Conservation (phyloP, 176 grass and related monocot genomes). For the Avena atlantica region DNA sequence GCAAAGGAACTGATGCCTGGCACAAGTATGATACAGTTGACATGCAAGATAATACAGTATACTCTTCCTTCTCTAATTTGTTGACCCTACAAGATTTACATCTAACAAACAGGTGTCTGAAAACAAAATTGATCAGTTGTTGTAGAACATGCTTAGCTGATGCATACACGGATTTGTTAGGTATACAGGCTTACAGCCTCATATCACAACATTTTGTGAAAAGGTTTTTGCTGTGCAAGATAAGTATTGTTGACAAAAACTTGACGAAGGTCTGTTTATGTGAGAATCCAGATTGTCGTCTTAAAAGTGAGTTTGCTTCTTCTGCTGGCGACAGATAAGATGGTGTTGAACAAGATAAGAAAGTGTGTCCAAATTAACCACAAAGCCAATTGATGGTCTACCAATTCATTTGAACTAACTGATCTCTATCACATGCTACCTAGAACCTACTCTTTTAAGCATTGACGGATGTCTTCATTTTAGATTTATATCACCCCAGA, state of each 20-base stretch:
- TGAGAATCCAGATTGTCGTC: background rate
- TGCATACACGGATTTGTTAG: conserved; percentile 1
- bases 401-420: background rate
- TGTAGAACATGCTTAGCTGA: background rate
- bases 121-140: background rate
- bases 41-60: background rate
- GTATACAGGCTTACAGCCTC: background rate
- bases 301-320: background rate
- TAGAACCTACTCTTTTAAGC: background rate
- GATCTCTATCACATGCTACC: background rate
- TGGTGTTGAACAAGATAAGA: conserved; percentile 3
- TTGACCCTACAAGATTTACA: background rate
- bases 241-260: background rate
- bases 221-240: background rate
- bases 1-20: background rate
- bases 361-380: background rate
- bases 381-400: conserved; percentile 1
- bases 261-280: background rate
- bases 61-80: background rate
- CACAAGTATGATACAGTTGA: background rate
- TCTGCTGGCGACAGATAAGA: background rate
- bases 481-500: background rate
- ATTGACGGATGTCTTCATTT: background rate
- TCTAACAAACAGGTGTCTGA: background rate
- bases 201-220: background rate